These are phyloP conservation scores for Dactylellina cionopaga DNA, from an alignment of 2,329 filamentous ascomycete species.

Conservation along the genomic window DNA sequence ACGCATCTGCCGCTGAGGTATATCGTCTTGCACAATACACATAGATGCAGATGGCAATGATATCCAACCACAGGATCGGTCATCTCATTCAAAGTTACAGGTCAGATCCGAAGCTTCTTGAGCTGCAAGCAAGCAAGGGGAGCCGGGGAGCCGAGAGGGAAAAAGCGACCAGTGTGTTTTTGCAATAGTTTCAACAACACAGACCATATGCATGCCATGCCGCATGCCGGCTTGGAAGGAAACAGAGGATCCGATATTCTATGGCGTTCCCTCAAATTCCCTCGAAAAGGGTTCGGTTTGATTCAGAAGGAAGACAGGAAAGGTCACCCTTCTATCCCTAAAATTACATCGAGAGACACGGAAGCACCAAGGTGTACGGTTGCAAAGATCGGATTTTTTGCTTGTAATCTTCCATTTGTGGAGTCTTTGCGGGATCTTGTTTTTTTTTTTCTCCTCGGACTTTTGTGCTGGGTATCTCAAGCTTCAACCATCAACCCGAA, in stretches of 20 bases:
- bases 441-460: conserved; percentile 19
- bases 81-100: conserved; percentile 26
- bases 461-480: conserved; percentile 22
- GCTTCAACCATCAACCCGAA: conserved; percentile 35
- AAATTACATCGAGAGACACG: conserved; percentile 22
- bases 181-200: conserved; percentile 47
- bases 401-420: conserved; percentile 48
- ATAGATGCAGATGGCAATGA: conserved; percentile 10
- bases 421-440: conserved; percentile 36
- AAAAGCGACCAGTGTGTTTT: conserved; percentile 39
- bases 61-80: conserved; percentile 25
- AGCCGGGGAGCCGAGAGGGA: conserved; percentile 13
- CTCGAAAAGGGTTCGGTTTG: conserved; percentile 6
- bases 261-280: conserved; percentile 6
- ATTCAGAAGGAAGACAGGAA: not conserved
- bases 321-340: conserved; percentile 2
- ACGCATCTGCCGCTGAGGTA: not conserved
- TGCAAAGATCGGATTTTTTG: conserved; percentile 46
- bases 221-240: no score
- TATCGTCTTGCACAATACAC: conserved; percentile 6
- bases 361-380: conserved; percentile 17
- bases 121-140: conserved; percentile 26
- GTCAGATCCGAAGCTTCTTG: conserved; percentile 22
- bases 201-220: conserved; percentile 14
- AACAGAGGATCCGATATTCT: conserved; percentile 3